phyloP scores from a whole-genome alignment of 2,329 filamentous ascomycete species.

The Ceratocystis eucalypticola region DNA sequence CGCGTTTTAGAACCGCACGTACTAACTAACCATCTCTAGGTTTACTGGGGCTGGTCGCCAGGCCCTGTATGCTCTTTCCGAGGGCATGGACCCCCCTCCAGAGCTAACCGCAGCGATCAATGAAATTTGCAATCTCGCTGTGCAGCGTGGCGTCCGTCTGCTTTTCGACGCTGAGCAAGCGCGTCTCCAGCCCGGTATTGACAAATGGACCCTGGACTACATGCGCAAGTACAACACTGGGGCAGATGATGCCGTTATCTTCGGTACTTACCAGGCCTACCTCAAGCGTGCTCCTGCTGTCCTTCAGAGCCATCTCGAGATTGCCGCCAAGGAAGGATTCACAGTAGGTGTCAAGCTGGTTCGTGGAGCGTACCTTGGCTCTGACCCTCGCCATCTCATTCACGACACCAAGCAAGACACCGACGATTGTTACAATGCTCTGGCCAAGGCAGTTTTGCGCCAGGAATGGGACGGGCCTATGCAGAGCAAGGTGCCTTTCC shows the following conservation, averaged over 20 bases:
- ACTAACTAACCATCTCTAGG: slow-evolving; percentile 25
- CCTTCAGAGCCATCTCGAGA: slow-evolving; percentile 45
- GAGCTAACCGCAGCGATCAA: slow-evolving; percentile 58
- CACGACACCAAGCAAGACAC: slow-evolving; percentile 60
- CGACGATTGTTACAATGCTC: slow-evolving; percentile 57
- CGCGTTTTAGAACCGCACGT: neutral
- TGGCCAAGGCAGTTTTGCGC: slow-evolving; percentile 53
- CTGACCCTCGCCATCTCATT: slow-evolving; percentile 56
- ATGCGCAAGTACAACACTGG: slow-evolving; percentile 62
- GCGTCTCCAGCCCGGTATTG: slow-evolving; percentile 63
- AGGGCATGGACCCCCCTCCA: slow-evolving; percentile 47
- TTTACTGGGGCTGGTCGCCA: slow-evolving; percentile 73
- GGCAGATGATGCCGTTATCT: slow-evolving; percentile 52
- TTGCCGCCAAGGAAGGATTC: slow-evolving; percentile 46
- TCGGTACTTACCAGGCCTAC: slow-evolving; percentile 69
- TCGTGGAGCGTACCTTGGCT: slow-evolving; percentile 58
- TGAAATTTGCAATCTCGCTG: slow-evolving; percentile 59
- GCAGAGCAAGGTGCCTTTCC: slow-evolving; percentile 35
- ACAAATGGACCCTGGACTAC: slow-evolving; percentile 65
- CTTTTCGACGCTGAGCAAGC: slow-evolving; percentile 82
- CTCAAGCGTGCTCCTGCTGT: slow-evolving; percentile 48
- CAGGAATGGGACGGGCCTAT: slow-evolving; percentile 44
- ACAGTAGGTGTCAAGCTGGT: slow-evolving; percentile 63
- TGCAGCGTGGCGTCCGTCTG: slow-evolving; percentile 54
- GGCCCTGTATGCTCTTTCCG: slow-evolving; percentile 52